phyloP scores from a whole-genome alignment of 352 stramenopile species.

The Globisporangium emineosum region DNA sequence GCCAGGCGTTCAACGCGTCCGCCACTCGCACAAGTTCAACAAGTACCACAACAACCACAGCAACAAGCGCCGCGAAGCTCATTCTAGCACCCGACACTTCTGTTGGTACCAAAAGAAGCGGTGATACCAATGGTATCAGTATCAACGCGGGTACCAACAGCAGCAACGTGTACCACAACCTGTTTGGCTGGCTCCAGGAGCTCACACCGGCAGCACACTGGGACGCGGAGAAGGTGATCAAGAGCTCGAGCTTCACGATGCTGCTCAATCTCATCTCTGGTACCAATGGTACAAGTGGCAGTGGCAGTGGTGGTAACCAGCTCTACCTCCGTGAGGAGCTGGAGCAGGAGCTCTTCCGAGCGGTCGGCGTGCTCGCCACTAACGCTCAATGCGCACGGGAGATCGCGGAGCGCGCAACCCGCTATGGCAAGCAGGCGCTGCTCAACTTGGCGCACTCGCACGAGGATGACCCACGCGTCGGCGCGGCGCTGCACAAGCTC shows the following conservation, averaged over 20 bases:
- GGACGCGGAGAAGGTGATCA: slow-evolving; percentile 43
- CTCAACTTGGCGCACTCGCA: slow-evolving; percentile 52
- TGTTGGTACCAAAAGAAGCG: not conserved
- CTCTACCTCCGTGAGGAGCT: slow-evolving; percentile 31
- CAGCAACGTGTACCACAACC: slow-evolving; percentile 33
- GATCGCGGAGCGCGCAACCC: slow-evolving; percentile 57
- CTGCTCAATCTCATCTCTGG: slow-evolving; percentile 41
- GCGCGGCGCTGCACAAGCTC: slow-evolving; percentile 47
- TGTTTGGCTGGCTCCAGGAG: slow-evolving; percentile 48
- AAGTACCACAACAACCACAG: not conserved
- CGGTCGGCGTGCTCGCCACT: slow-evolving; percentile 44
- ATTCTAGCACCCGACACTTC: not conserved
- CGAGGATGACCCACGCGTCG: slow-evolving; percentile 54
- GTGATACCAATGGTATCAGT: not conserved
- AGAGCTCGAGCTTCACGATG: slow-evolving; percentile 60
- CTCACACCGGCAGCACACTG: slow-evolving; percentile 32
- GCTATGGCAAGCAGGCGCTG: slow-evolving; percentile 70
- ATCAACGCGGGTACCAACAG: not conserved
- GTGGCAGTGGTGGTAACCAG: slow-evolving; percentile 29
- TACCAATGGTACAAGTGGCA: slow-evolving; percentile 24
- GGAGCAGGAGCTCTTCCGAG: slow-evolving; percentile 46
- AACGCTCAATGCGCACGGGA: slow-evolving; percentile 50
- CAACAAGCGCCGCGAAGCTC: slow-evolving; percentile 12
- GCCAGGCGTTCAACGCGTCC: slow-evolving; percentile 48
- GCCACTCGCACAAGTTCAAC: slow-evolving; percentile 2